Base-by-base conservation (phyloP, 2,329 filamentous ascomycete genomes). In the Fusarium luffae region DNA sequence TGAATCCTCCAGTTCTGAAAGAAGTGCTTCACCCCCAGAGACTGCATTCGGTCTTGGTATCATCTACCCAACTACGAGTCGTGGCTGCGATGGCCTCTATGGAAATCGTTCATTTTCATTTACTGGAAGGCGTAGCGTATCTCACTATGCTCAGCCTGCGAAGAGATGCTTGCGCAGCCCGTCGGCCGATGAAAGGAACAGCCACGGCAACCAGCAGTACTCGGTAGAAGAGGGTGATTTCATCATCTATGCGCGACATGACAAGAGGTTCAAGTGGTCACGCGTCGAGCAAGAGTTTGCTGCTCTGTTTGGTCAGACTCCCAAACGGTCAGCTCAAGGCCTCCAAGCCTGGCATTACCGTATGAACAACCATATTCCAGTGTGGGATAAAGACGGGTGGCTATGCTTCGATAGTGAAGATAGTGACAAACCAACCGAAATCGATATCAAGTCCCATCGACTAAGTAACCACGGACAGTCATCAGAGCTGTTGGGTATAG, bases 291-390 rank as follows among this genome's bases (percentile, higher is more conserved):
- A 79, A 56, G 77, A 80, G 27, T 81, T 81, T 68, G 79, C 78
- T 18, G 44, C 74, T 23, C 78, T 77, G 59, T 82, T 82, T 50
- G 78, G 79, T 41, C 70, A 75, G 30, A 77, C 74, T 1, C 79
- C 79, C 2, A 76, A 80, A 67, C 75, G 80, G 21, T 80, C 79
- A 7, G 77, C 79, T 2, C 79, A 81, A 42, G 81, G 81, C 13
- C 76, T 83, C 13, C 81, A 83, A 59, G 81, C 80, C 2, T 81
- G 79, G 78, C 82, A 82, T 71, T 83, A 82, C 70, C 79, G 81
- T 40, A 80, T 80, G 77, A 83, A 83, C 74, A 76, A 79, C 66
- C 69, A 76, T 10, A 82, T 82, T 34, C 81, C 81, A 2, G 69
- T 80, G 4, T 80, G 79, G 77, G 78, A 82, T 54, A 65, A 77